These are phyloP conservation scores for Alectoria sarmentosa DNA, from an alignment of 495 filamentous ascomycete genomes.

Conservation along the genomic window DNA sequence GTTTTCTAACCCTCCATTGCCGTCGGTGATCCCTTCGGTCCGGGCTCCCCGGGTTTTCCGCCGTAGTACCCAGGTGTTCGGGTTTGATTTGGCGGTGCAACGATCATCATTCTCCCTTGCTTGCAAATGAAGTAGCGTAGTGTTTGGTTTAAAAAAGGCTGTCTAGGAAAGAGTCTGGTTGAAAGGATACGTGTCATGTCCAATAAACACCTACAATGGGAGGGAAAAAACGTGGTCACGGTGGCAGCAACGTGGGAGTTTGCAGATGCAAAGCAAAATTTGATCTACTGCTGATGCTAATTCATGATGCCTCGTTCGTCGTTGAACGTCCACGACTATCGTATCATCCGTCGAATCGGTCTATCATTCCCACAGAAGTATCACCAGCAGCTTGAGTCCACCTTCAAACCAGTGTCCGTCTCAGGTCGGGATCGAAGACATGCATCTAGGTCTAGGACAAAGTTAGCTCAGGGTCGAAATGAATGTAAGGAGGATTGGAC, in stretches of 20 bases:
- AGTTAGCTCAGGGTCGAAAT: neutral
- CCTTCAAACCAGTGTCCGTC: conserved; percentile 11
- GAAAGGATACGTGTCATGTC: too few species aligned
- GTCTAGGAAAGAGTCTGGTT: too few species aligned
- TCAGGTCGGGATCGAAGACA: neutral
- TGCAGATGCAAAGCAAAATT: neutral
- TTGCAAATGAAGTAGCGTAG: too few species aligned
- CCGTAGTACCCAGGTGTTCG: too few species aligned
- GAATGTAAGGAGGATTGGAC: neutral
- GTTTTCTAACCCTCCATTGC: too few species aligned
- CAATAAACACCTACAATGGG: too few species aligned
- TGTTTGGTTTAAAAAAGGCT: too few species aligned
- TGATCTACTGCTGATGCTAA: neutral
- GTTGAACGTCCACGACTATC: neutral
- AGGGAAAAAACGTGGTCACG: neutral
- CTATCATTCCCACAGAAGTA: neutral
- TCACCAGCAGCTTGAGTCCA: conserved; percentile 12
- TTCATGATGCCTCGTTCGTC: neutral
- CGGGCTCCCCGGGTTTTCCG: too few species aligned
- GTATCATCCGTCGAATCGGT: neutral
- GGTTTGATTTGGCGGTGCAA: too few species aligned
- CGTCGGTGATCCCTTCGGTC: too few species aligned
- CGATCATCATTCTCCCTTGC: too few species aligned
- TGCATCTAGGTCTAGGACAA: conserved; percentile 1
- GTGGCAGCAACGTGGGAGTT: neutral